Percentiles rank a stretch among this genome's conserved stretches.
Conservation (phyloP, 2,329 filamentous ascomycete genomes). For the Thielaviopsis musarum region DNA sequence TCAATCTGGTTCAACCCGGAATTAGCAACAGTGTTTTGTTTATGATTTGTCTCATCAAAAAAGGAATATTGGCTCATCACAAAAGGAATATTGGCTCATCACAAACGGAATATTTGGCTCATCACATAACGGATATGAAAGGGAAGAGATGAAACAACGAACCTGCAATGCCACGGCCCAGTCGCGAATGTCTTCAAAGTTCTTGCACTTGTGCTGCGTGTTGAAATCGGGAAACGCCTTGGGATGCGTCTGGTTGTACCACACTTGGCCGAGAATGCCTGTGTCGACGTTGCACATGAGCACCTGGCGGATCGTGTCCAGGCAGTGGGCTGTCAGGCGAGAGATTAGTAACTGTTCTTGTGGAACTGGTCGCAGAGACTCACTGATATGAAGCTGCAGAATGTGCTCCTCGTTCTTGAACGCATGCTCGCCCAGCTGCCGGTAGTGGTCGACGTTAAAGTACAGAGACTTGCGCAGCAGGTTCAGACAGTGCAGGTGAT, state of each 20-base stretch:
- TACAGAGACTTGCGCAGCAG: conserved; percentile 39
- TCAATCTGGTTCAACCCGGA: conserved; percentile 1
- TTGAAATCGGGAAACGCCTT: conserved; percentile 45
- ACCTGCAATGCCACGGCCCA: conserved; percentile 40
- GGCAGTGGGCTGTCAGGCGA: conserved; percentile 31
- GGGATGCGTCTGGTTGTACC: conserved; percentile 30
- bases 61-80: neutral
- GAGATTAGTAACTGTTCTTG: neutral
- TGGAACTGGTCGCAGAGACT: neutral
- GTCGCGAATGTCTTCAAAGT: conserved; percentile 33
- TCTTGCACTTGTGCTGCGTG: conserved; percentile 40
- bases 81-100: neutral
- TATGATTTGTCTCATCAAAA: neutral
- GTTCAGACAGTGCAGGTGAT: conserved; percentile 45
- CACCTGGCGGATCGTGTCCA: conserved; percentile 44
- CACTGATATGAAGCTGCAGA: conserved; percentile 38
- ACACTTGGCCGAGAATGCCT: conserved; percentile 43
- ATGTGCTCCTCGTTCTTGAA: conserved; percentile 40
- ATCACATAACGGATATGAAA: neutral
- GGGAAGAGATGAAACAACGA: neutral
- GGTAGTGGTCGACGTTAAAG: conserved; percentile 44
- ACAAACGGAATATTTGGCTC: too few relatives aligned
- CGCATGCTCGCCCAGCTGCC: conserved; percentile 28
- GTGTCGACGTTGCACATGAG: conserved; percentile 47
- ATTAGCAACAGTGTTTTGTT: neutral